Base-by-base conservation (phyloP, 2,329 filamentous ascomycete genomes). In the Botryotinia convoluta region DNA sequence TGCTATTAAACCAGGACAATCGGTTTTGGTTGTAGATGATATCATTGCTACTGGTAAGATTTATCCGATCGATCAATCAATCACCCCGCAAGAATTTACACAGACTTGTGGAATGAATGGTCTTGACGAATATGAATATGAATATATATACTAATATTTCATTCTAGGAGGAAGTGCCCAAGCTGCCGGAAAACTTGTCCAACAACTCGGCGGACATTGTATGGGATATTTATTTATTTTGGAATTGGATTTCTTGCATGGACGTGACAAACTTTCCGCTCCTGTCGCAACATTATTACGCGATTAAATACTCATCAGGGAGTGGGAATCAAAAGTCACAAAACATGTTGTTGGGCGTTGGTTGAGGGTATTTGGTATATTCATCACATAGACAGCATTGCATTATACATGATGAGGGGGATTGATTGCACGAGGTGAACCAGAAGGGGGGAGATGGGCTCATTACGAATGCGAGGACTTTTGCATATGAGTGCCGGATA, bases 41-140 rank as follows among this genome's bases (percentile, higher is more conserved):
- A 97, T 99, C 81, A 98, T 99, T 85, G 96, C 96, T 73, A 99
- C 96, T 77, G 95, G 95, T 97, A 87, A 83, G 91, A n/a, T 20
- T 51, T 37, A 16, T 7, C 8, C 10, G 5, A 70, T 39, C 54
- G 6, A 37, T 44, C 26, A 48, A 26, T 29, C 51, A n/a, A n/a
- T n/a, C n/a, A n/a, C n/a, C 35, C 60, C 51, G 37, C 1, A 5
- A 20, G 22, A 39, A 37, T 26, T 10, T 16, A 12, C 35, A 22
- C 32, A 18, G 35, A 29, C 22, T 44, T 29, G 16, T 37, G 60
- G 29, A 62, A 37, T 10, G 16, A 35, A 59, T 71, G 18, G 26
- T 61, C 22, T 57, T 37, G 48, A 39, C 26, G 35, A 62, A 20
- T 1, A 10, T n/a, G 6, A 29, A 29, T 29, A 54, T 3, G 51